These are phyloP conservation scores for Pochonia chlamydosporia DNA, from an alignment of 2,329 filamentous ascomycete species.

Conservation along the genomic window DNA sequence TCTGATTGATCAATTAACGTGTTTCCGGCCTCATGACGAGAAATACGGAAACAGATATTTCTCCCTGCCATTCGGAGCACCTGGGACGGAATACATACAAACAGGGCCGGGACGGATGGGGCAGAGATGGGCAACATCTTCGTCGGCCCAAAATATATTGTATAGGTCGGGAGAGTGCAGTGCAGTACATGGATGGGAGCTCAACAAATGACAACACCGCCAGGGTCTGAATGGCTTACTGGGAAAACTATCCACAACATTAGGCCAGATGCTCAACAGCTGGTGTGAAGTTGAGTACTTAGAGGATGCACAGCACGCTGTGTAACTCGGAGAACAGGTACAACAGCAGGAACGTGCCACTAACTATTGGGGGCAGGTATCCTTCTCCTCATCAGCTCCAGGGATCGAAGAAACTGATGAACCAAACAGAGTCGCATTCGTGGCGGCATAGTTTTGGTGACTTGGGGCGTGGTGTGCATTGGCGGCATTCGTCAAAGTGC, in stretches of 20 bases:
- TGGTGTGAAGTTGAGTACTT: neutral
- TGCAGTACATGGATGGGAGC: neutral
- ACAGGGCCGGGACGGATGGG: no score
- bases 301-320: neutral
- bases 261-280: neutral
- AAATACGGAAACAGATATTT: no score
- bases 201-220: neutral
- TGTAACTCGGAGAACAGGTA: neutral
- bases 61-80: no score
- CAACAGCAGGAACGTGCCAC: neutral
- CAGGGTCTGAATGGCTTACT: neutral
- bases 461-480: conserved; percentile 1
- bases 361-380: neutral
- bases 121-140: no score
- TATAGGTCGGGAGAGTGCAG: no score
- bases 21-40: no score
- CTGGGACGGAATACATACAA: neutral
- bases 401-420: neutral
- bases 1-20: no score
- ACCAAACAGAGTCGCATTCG: conserved; percentile 5
- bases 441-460: conserved; percentile 5
- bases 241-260: no score
- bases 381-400: neutral
- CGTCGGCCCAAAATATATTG: no score
- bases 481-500: conserved; percentile 1